Evolutionary conservation across 2,329 filamentous ascomycete species (phyloP), one percentile per base, ranked within the genome.

Genomic region (Magnaporthiopsis poae): DNA sequence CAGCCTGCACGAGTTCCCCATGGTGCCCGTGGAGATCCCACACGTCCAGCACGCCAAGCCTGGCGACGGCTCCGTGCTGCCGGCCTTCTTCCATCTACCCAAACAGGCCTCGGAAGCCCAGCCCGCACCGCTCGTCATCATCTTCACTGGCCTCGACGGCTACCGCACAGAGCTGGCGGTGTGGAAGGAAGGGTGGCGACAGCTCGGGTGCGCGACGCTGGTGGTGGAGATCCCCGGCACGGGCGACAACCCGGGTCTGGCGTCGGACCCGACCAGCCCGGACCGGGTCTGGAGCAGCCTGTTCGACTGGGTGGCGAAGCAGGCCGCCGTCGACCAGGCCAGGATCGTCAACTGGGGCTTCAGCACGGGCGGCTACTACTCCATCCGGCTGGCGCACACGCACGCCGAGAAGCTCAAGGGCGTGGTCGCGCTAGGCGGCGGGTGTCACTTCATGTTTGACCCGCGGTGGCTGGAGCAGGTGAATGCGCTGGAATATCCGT

Each of bases 401-500:
- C 84, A 87, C 69, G 75, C 79, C 0, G 74, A 80, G n/a, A 73
- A 78, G 59, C 71, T 87, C 12, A 77, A 79, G 2, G 84, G 82
- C 5, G 79, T 81, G 0, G 81, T 85, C 0, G 80, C 82, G 5
- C 77, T 81, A 25, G 85, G 85, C 0, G 84, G 84, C 1, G 85
- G 84, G 0, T 81, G 78, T 66, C 84, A 87, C 69, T 78, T 83
- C 70, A 86, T 86, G 84, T 87, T 87, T 68, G 77, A 81, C 60
- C 72, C 72, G 4, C 77, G 75, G 65, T 87, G 85, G 85, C 73
- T 87, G 65, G 77, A 80, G n/a, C 72, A 79, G 9, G 82, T 82
- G 21, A 83, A 86, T 69, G 76, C 81, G 65, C 75, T 86, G 36
- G 85, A 87, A 71, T 87, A 86, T 71, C 84, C 84, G 0, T 87